phyloP scores from a whole-genome alignment of 2,329 filamentous ascomycete species.

The Fusarium staphyleae region DNA sequence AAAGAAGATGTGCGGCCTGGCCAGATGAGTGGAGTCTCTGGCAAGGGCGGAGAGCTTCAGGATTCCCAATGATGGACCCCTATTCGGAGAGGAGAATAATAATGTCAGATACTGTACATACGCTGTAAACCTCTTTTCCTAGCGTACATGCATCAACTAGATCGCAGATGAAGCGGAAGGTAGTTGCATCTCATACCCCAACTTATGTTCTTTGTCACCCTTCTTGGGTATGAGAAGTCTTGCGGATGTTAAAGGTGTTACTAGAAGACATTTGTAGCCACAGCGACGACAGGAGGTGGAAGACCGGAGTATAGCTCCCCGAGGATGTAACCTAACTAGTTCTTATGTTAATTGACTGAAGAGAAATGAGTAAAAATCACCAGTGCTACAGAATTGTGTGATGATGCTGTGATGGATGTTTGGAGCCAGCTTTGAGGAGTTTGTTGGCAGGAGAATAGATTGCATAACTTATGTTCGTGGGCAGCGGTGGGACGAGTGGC shows the following conservation, averaged over 20 bases:
- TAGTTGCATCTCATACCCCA: slow-evolving; percentile 12
- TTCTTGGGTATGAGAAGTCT: slow-evolving; percentile 5
- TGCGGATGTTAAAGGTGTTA: slow-evolving; percentile 19
- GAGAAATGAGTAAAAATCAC: too few relatives aligned
- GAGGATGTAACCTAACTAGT: too few relatives aligned
- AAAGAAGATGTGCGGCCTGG: slow-evolving; percentile 17
- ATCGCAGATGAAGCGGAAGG: slow-evolving; percentile 24
- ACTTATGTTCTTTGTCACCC: slow-evolving; percentile 14
- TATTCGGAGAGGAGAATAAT: slow-evolving; percentile 34
- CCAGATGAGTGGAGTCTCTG: slow-evolving; percentile 6
- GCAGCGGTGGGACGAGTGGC: too few relatives aligned
- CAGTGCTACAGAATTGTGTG: too few relatives aligned
- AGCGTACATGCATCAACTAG: slow-evolving; percentile 28
- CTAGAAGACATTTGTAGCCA: slow-evolving; percentile 5
- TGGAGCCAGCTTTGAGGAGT: too few relatives aligned
- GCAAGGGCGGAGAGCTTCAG: slow-evolving; percentile 21
- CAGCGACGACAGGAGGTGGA: slow-evolving; percentile 2
- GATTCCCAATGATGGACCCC: slow-evolving; percentile 18
- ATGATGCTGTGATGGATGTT: too few relatives aligned
- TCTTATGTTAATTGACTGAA: too few relatives aligned
- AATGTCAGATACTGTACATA: slow-evolving; percentile 44
- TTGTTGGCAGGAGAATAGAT: too few relatives aligned
- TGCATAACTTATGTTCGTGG: too few relatives aligned
- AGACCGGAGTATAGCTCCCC: too few relatives aligned
- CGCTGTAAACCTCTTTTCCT: slow-evolving; percentile 37